phyloP scores from a whole-genome alignment of 2,329 filamentous ascomycete species.

The Periconia sp. region DNA sequence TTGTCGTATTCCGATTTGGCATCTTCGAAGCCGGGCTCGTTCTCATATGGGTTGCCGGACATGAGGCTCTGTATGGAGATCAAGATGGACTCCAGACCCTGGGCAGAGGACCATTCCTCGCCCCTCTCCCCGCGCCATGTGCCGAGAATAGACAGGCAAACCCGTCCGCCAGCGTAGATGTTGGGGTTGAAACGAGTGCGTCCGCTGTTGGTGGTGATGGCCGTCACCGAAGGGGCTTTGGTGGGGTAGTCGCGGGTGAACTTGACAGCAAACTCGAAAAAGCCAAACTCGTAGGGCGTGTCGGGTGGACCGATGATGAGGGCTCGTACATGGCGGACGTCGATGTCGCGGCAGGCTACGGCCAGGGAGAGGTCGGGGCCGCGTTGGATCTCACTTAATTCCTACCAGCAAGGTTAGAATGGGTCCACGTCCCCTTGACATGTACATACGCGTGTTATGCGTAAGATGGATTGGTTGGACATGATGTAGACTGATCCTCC shows the following conservation, averaged over 20 bases:
- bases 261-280: slow-evolving; percentile 86
- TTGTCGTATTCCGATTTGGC: slow-evolving; percentile 69
- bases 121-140: slow-evolving; percentile 91
- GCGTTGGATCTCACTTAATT: slow-evolving; percentile 83
- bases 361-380: slow-evolving; percentile 83
- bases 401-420: slow-evolving; percentile 55
- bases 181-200: slow-evolving; percentile 94
- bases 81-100: slow-evolving; percentile 90
- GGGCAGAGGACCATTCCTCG: slow-evolving; percentile 95
- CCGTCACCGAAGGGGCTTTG: slow-evolving; percentile 61
- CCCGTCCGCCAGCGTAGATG: slow-evolving; percentile 87
- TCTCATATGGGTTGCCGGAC: slow-evolving; percentile 91
- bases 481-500: slow-evolving; percentile 46
- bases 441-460: slow-evolving; percentile 73
- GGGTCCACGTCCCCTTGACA: not conserved
- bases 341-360: slow-evolving; percentile 82
- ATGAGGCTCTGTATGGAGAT: slow-evolving; percentile 96
- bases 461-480: slow-evolving; percentile 84
- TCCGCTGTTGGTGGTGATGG: slow-evolving; percentile 85
- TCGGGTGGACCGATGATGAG: slow-evolving; percentile 91
- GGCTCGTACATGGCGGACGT: slow-evolving; percentile 85
- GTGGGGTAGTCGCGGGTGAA: slow-evolving; percentile 85
- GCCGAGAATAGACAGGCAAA: slow-evolving; percentile 90
- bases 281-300: slow-evolving; percentile 95
- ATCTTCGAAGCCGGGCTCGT: slow-evolving; percentile 91